phyloP scores from a whole-genome alignment of 1,139 yeast genomes.

The Pichia kudriavzevii region DNA sequence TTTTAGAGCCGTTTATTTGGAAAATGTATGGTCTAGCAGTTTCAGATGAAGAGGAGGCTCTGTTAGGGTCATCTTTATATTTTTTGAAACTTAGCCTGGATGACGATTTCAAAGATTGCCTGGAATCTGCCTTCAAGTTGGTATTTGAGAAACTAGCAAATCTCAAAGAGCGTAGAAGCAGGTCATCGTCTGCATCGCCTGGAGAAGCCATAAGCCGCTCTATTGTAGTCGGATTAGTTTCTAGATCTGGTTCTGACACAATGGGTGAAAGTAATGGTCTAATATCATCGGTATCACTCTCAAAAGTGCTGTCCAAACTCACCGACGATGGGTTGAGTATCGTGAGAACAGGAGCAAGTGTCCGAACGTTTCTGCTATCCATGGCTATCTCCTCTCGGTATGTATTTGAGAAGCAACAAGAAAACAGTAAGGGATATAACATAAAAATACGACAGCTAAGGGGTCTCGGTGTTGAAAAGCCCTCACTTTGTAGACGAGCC shows the following conservation, averaged over 20 bases:
- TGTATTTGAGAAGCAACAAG: no score
- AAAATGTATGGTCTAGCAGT: slow-evolving; percentile 10
- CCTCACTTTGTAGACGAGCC: no score
- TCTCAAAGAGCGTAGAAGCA: slow-evolving; percentile 12
- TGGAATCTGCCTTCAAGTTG: slow-evolving; percentile 5
- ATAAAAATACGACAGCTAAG: no score
- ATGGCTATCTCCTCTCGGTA: no score
- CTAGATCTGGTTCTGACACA: slow-evolving; percentile 11
- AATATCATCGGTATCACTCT: slow-evolving; percentile 8
- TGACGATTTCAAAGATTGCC: slow-evolving; percentile 6
- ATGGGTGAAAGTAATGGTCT: slow-evolving; percentile 14
- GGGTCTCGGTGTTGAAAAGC: no score
- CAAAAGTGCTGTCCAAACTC: no score
- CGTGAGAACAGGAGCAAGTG: no score
- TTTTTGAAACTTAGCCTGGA: slow-evolving; percentile 5
- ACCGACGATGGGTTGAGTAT: no score
- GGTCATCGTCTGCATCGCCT: slow-evolving; percentile 12
- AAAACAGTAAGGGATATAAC: no score
- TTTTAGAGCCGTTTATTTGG: slow-evolving; percentile 3
- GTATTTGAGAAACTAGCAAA: slow-evolving; percentile 8
- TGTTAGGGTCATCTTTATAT: slow-evolving; percentile 12
- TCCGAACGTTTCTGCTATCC: no score
- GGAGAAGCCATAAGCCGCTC: slow-evolving; percentile 7
- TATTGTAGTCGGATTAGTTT: slow-evolving; percentile 4
- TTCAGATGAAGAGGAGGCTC: not conserved